Evolutionary conservation across 345 rosid genomes (phyloP).

Genomic region (Aquilaria sinensis): DNA sequence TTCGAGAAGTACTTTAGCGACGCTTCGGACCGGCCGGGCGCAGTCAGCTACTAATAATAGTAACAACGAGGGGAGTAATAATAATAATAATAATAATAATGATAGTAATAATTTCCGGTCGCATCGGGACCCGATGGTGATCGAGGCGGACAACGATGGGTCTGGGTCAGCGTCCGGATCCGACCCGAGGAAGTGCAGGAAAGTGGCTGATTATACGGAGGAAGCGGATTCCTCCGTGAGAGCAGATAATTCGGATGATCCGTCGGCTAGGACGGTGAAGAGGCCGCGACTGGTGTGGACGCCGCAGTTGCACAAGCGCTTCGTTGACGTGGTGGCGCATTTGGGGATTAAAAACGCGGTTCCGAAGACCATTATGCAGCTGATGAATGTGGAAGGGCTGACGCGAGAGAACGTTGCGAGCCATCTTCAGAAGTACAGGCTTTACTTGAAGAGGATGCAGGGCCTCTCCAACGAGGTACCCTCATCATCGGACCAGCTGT

Average conservation of each 20-base stretch:
- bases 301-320: constrained; percentile 93
- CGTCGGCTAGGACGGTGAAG: constrained; percentile 56
- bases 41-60: constrained; percentile 29
- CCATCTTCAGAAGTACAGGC: constrained; percentile 87
- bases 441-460: constrained; percentile 87
- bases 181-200: constrained; percentile 56
- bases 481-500: constrained; percentile 67
- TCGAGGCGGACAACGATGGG: constrained; percentile 46
- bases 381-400: constrained; percentile 96
- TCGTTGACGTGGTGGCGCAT: constrained; percentile 87
- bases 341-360: constrained; percentile 92
- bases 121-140: constrained; percentile 24
- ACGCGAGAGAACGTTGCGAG: constrained; percentile 96
- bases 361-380: constrained; percentile 97
- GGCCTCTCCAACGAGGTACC: constrained; percentile 57
- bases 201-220: constrained; percentile 38
- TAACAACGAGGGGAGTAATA: constrained; percentile 14
- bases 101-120: constrained; percentile 34
- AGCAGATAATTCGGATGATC: constrained; percentile 52
- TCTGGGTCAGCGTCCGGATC: constrained; percentile 47
- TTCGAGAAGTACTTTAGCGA: constrained; percentile 55
- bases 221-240: constrained; percentile 75
- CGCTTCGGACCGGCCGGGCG: constrained; percentile 33
- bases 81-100: constrained; percentile 23
- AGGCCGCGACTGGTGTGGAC: constrained; percentile 94